phyloP scores from a whole-genome alignment of 345 rosid genomes.

The Hevea brasiliensis region DNA sequence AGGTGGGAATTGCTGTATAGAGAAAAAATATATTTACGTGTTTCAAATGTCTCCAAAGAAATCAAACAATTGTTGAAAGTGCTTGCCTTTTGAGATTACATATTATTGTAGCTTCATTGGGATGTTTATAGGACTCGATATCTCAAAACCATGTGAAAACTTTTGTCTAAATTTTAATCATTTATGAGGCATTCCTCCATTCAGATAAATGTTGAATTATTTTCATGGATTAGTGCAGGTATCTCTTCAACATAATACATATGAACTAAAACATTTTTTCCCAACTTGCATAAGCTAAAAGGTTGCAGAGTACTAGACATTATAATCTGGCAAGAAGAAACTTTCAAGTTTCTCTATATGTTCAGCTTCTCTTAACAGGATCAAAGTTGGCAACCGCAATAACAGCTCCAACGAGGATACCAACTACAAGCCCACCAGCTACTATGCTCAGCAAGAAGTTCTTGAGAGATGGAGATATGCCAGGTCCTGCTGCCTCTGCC shows the following conservation, averaged over 20 bases:
- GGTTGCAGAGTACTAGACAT: too few relatives aligned
- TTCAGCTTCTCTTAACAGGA: conserved; percentile 41
- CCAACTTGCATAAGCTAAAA: too few relatives aligned
- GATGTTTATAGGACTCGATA: conserved; percentile 23
- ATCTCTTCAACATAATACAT: too few relatives aligned
- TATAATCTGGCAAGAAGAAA: background rate
- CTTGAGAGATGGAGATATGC: conserved; percentile 37
- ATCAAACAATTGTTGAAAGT: conserved; percentile 20
- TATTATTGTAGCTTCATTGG: conserved; percentile 23
- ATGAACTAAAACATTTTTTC: too few relatives aligned
- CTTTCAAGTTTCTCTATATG: background rate
- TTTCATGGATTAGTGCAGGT: too few relatives aligned
- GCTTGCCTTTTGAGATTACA: conserved; percentile 15
- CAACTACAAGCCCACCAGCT: conserved; percentile 42
- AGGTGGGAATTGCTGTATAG: conserved; percentile 35
- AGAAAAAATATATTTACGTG: background rate
- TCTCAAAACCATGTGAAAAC: conserved; percentile 11
- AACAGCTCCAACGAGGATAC: conserved; percentile 34
- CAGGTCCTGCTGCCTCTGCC: conserved; percentile 30
- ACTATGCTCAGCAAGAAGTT: conserved; percentile 50
- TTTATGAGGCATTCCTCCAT: conserved; percentile 39
- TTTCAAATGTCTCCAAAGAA: conserved; percentile 22
- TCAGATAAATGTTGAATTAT: background rate
- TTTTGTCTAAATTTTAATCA: conserved; percentile 22
- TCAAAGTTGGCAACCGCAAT: conserved; percentile 45